phyloP scores from a whole-genome alignment of 805 yeast species.

The Ogataea chonburiensis region DNA sequence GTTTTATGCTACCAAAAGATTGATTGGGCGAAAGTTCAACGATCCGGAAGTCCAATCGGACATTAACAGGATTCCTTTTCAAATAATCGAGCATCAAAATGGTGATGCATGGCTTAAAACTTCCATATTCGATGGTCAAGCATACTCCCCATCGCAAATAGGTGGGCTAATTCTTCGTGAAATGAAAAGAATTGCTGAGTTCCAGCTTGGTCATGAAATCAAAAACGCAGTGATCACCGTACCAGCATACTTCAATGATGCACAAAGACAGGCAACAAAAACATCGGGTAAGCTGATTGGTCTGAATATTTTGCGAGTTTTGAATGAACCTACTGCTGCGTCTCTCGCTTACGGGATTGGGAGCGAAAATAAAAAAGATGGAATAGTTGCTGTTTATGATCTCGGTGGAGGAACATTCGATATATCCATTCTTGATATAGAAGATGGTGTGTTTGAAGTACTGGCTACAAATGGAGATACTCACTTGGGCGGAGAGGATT shows the following conservation, averaged over 20 bases:
- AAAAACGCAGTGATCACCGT: constrained; percentile 90
- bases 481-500: constrained; percentile 88
- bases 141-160: constrained; percentile 92
- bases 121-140: constrained; percentile 65
- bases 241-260: constrained; percentile 86
- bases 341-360: constrained; percentile 93
- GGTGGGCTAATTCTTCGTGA: constrained; percentile 91
- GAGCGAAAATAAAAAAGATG: constrained; percentile 50
- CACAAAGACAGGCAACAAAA: constrained; percentile 89
- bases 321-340: constrained; percentile 88
- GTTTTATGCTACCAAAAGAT: constrained; percentile 89
- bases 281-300: constrained; percentile 96
- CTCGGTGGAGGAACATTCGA: constrained; percentile 98
- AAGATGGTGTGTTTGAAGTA: constrained; percentile 96
- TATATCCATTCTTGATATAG: constrained; percentile 91
- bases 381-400: constrained; percentile 86
- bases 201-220: constrained; percentile 70
- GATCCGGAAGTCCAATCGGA: constrained; percentile 91
- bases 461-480: constrained; percentile 94
- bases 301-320: constrained; percentile 79
- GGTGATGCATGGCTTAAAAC: constrained; percentile 95
- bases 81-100: constrained; percentile 83
- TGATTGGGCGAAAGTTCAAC: constrained; percentile 89
- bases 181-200: constrained; percentile 94
- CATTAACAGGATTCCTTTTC: constrained; percentile 82